A percentile compares a stretch with the other conserved stretches of the same genome.
These are phyloP conservation scores for Verticillium albo-atrum DNA, from an alignment of 2,329 filamentous ascomycete species.

Conservation along the genomic window DNA sequence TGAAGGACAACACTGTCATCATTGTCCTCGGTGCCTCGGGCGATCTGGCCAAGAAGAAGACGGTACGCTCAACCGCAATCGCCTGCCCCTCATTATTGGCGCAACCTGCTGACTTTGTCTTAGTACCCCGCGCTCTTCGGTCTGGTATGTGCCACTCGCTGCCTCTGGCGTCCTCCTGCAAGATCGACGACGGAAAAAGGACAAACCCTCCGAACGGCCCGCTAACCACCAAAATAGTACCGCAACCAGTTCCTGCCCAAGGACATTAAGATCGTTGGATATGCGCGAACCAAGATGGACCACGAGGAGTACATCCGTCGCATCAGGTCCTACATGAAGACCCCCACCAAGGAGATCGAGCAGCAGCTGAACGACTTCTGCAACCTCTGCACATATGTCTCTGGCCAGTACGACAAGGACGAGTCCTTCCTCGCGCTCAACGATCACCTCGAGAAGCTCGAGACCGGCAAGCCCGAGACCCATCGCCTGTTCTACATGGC, in stretches of 20 bases:
- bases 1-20: conserved; percentile 97
- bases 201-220: background rate
- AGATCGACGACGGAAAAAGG: background rate
- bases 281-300: conserved; percentile 99
- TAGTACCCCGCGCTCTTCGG: conserved; percentile 97
- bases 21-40: conserved; percentile 95
- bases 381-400: conserved; percentile 83
- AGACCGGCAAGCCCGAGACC: conserved; percentile 75
- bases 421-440: conserved; percentile 86
- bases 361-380: conserved; percentile 91
- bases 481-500: conserved; percentile 99
- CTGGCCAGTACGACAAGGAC: conserved; percentile 97
- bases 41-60: conserved; percentile 99
- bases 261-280: conserved; percentile 94
- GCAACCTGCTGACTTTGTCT: conserved; percentile 21
- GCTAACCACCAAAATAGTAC: conserved; percentile 53
- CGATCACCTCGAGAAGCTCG: conserved; percentile 79
- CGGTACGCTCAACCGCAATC: conserved; percentile 50
- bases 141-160: conserved; percentile 71
- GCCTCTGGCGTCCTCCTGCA: too few species aligned
- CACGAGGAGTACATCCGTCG: conserved; percentile 90
- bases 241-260: conserved; percentile 98
- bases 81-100: conserved; percentile 2
- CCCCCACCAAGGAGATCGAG: conserved; percentile 94
- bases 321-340: conserved; percentile 98